A percentile compares a stretch with the other conserved stretches of the same genome.
Conservation (phyloP, 192 early-diverging fungal genomes). For the Umbelopsis sp. region DNA sequence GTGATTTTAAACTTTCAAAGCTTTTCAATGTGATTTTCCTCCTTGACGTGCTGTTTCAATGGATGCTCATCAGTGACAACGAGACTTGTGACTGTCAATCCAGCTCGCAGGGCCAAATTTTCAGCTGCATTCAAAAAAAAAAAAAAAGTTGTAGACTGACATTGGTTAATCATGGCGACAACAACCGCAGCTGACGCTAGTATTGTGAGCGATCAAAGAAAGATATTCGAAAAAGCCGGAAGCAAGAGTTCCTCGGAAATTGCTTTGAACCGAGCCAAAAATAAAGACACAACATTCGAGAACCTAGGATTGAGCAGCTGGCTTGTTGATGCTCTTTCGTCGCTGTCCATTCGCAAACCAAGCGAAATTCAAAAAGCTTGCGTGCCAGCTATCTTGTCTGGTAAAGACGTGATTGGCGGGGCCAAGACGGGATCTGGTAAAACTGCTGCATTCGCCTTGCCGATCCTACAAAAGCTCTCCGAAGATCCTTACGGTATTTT, state of each 20-base stretch:
- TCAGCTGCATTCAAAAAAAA: too few relatives aligned
- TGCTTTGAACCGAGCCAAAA: not conserved
- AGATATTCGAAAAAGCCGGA: not conserved
- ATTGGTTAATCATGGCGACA: not conserved
- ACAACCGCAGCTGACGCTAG: not conserved
- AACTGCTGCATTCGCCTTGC: slow-evolving; percentile 97
- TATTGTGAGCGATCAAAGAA: not conserved
- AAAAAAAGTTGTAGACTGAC: too few relatives aligned
- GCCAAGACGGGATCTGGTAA: slow-evolving; percentile 98
- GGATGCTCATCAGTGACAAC: too few relatives aligned
- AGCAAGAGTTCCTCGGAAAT: not conserved
- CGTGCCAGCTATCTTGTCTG: slow-evolving; percentile 73
- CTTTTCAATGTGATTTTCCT: too few relatives aligned
- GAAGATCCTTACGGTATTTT: slow-evolving; percentile 97
- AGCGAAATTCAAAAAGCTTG: slow-evolving; percentile 94
- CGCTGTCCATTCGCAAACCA: slow-evolving; percentile 83
- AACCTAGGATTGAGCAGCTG: slow-evolving; percentile 81
- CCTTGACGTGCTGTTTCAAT: too few relatives aligned
- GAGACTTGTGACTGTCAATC: too few relatives aligned
- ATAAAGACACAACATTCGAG: slow-evolving; percentile 51
- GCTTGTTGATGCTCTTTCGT: slow-evolving; percentile 76
- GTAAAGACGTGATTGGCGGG: slow-evolving; percentile 85
- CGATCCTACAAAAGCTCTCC: slow-evolving; percentile 92
- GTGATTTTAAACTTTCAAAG: too few relatives aligned
- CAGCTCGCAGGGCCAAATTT: too few relatives aligned